Base-by-base conservation (phyloP, 306 rosid genomes). In the peach (Prunus persica) region DNA sequence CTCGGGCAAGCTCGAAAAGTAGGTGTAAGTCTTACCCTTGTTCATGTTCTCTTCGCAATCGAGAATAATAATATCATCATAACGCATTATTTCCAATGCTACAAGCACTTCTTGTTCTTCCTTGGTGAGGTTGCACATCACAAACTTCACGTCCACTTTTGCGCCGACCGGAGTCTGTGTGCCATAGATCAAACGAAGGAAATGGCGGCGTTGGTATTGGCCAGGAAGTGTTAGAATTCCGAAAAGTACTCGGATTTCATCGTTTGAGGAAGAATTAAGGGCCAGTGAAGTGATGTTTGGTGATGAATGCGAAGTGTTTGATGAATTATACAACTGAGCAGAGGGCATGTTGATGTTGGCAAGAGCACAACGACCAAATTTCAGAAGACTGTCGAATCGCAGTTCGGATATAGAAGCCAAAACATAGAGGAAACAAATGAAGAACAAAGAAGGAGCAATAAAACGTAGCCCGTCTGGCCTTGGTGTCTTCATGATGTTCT, bases 1-100 rank as follows among this genome's bases (percentile, higher is more conserved):
- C 46, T 88, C 93, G 0, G 97, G 96, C 32, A 92, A 65, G 70
- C 88, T 89, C 15, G 89, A 86, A 86, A 92, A 95, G 87, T 85
- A 92, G 4, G 96, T 83, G 19, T 87, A 85, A 19, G 99, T 95
- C 73, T 95, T 95, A 2, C 99, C 99, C 15, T 88, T 88, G 90
- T 92, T 91, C 99, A 95, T 95, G 71, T 95, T 95, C 61, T 95
- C 99, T 1, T 86, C 80, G 89, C 99, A 95, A 72, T 95, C 75
- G 30, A 95, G 96, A 84, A 95, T 90, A 2, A 95, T 85, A 71
- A 95, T 90, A 73, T 92, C 99, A 68, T 92, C 85, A 80, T 86
- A 84, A 0, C 88, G 86, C 99, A 92, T 90, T 74, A 95, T 95
- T 52, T 95, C 99, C 11, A 95, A 12, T 0, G 97, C 89, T 0